phyloP scores from a whole-genome alignment of 257 asterid genomes.

The Rhazya stricta region DNA sequence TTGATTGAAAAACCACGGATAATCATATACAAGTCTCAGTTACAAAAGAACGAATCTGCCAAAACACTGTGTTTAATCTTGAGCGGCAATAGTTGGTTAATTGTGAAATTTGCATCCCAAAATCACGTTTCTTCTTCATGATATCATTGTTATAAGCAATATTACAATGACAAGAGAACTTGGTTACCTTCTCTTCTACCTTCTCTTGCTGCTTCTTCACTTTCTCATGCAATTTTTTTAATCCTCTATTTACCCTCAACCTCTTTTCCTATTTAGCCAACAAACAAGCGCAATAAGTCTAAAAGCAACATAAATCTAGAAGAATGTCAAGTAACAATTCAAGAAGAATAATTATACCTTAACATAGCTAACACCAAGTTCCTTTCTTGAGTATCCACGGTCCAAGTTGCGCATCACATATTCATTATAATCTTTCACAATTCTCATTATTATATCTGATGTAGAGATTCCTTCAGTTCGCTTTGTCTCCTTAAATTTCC shows the following conservation, averaged over 20 bases:
- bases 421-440: slow-evolving; percentile 59
- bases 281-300: slow-evolving; percentile 1
- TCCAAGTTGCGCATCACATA: slow-evolving; percentile 74
- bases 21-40: background rate
- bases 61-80: background rate
- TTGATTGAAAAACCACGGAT: background rate
- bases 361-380: slow-evolving; percentile 61
- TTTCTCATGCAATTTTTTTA: slow-evolving; percentile 50
- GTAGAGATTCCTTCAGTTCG: slow-evolving; percentile 63
- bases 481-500: slow-evolving; percentile 59
- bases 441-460: slow-evolving; percentile 60
- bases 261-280: slow-evolving; percentile 39
- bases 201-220: slow-evolving; percentile 65
- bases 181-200: slow-evolving; percentile 56
- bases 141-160: background rate
- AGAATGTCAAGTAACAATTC: background rate
- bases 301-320: background rate
- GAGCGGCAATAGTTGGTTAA: background rate
- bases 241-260: slow-evolving; percentile 51
- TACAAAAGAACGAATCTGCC: background rate
- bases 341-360: slow-evolving; percentile 32
- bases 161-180: background rate
- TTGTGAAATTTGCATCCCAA: background rate
- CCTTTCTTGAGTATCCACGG: slow-evolving; percentile 64
- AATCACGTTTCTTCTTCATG: background rate